Evolutionary conservation across 306 rosid species (phyloP), one percentile per base, ranked within the genome.

Genomic region (Quercus aquifolioides): DNA sequence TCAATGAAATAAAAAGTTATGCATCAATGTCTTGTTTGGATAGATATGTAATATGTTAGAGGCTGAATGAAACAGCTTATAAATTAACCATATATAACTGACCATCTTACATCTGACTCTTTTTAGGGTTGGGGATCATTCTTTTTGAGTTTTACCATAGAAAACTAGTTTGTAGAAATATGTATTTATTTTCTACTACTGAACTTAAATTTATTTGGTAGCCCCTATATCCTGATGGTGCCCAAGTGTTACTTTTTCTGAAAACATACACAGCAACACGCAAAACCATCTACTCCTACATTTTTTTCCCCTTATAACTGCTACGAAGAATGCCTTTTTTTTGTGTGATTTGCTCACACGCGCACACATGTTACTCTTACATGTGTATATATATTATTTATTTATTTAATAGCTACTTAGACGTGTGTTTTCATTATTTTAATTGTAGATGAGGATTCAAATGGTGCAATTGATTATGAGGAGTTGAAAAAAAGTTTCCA

Each of bases 381-480:
- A 10, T 1, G 46, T 41, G 46, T 41, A 8, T 2, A 2, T 41
- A 41, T 41, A 8, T 41, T 41, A 41, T 41, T 41, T 38, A 38
- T 38, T 38, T 41, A 41, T 8, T 41, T 41, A 0, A 10, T 78
- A 58, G 33, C 6, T n/a, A 25, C 51, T 21, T 31, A 25, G 38
- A 78, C 65, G 6, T 69, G 63, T 80, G 55, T 64, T 56, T 79
- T 81, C 72, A 6, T 86, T 51, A 65, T 10, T 74, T 82, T 81
- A 71, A 60, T 35, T 64, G 43, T 82, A 94, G 99, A 95, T 68
- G 99, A 91, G 88, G 99, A 95, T 86, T 90, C 91, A 26, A 92
- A 95, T 69, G 99, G 98, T 14, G 82, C 72, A 58, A 90, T 95
- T 46, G 99, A 95, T 84, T 86, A 81, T 17, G 91, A 75, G 65